Evolutionary conservation across 2,329 filamentous ascomycete species (phyloP), one percentile per base, ranked within the genome.

Genomic region (Ilyonectria mors-panacis): DNA sequence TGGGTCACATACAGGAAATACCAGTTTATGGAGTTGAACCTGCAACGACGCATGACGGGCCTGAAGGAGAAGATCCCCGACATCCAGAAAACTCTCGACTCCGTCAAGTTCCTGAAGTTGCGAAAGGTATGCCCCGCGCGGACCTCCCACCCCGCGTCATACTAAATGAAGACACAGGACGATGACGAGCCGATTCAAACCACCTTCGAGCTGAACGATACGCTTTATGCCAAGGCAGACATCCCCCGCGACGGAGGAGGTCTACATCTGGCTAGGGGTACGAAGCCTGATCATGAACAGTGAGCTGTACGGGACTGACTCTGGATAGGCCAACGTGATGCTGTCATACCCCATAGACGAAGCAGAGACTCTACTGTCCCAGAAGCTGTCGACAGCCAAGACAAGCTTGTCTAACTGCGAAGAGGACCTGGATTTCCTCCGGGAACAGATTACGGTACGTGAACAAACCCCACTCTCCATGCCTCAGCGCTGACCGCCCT

Each of bases 11-110:
- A 80, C 79, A 97, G 94, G 75, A 99, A 99, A 87, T 99, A 99
- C 85, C 96, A 98, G 81, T 99, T 98, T 84, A 99, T 99, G 96
- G 94, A 98, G 84, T 86, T 92, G 79, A 98, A 97, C 81, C 93
- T 96, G 66, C 92, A 97, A 81, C 89, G 94, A 70, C 89, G 96
- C 54, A 92, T 93, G 59, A 86, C 88, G 4, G 94, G 95, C 2
- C 85, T 99, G 63, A 93, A 92, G 77, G 95, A 98, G 78, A 99
- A 98, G 85, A 94, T 99, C 73, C 96, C 96, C 0, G 96, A 99
- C 80, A 98, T 99, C 71, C 91, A 94, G 77, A 98, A 98, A 86
- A 98, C 96, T 1, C 83, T 98, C 66, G 95, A 98, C 67, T 96
- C 94, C 19, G 95, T 98, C 57, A 88, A 86, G 65, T 98, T 98